Percentiles rank a stretch among this genome's conserved stretches.
Conservation (phyloP, 805 yeast species). For the Cyberlindnera americana region DNA sequence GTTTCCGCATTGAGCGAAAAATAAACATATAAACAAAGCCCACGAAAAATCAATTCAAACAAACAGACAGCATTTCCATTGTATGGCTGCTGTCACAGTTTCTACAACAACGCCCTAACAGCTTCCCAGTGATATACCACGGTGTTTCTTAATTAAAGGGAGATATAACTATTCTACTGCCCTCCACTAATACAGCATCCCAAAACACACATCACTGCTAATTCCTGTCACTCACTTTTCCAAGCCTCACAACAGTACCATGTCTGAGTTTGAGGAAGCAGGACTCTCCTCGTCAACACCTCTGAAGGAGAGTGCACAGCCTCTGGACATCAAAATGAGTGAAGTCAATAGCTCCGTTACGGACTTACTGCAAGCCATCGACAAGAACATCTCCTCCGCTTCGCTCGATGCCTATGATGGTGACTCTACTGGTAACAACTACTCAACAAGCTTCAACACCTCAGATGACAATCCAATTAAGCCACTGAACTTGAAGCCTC, state of each 20-base stretch:
- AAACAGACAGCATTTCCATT: too few species aligned
- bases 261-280: slow-evolving; percentile 7
- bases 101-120: neutral
- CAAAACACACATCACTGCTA: too few species aligned
- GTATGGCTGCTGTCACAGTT: too few species aligned
- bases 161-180: neutral
- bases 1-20: slow-evolving; percentile 4
- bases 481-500: slow-evolving; percentile 26
- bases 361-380: slow-evolving; percentile 32
- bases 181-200: neutral
- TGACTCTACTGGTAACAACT: slow-evolving; percentile 4
- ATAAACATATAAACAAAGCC: slow-evolving; percentile 12
- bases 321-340: slow-evolving; percentile 1
- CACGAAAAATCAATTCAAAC: neutral
- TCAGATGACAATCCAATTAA: slow-evolving; percentile 25
- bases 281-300: slow-evolving; percentile 23
- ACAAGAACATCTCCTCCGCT: slow-evolving; percentile 25
- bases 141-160: neutral
- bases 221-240: neutral
- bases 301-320: slow-evolving; percentile 8
- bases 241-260: neutral
- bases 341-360: slow-evolving; percentile 34
- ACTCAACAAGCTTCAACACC: slow-evolving; percentile 16
- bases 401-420: slow-evolving; percentile 12
- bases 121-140: neutral